Evolutionary conservation across 306 rosid genomes (phyloP).

Genomic region (Inga laurina): DNA sequence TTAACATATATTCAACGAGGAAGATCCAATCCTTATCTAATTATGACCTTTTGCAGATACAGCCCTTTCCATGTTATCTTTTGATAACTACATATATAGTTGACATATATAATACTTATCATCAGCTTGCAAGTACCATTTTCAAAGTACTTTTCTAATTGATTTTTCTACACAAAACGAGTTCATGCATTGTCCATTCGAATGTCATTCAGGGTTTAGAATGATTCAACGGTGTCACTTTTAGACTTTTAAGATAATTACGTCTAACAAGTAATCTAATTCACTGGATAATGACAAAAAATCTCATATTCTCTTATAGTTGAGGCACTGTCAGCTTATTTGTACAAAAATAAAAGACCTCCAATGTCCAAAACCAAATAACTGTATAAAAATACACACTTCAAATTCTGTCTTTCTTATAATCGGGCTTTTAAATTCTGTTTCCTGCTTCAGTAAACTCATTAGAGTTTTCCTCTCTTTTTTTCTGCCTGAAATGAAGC

Average conservation of each 20-base stretch:
- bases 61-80: neutral
- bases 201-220: neutral
- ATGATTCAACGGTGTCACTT: neutral
- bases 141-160: neutral
- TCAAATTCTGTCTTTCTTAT: neutral
- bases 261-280: neutral
- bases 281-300: neutral
- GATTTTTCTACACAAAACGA: neutral
- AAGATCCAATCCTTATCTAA: neutral
- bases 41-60: neutral
- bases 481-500: constrained; percentile 41
- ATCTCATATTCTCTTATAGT: neutral
- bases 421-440: neutral
- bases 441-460: neutral
- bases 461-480: neutral
- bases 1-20: neutral
- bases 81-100: neutral
- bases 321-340: neutral
- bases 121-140: neutral
- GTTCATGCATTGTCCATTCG: neutral
- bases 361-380: neutral
- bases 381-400: neutral
- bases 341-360: neutral
- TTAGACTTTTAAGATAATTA: neutral
- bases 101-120: neutral